Percentiles rank a stretch among this genome's conserved stretches.
Evolutionary conservation across 768 basidiomycete species (phyloP).

Genomic region (Lactifluus rugatus): DNA sequence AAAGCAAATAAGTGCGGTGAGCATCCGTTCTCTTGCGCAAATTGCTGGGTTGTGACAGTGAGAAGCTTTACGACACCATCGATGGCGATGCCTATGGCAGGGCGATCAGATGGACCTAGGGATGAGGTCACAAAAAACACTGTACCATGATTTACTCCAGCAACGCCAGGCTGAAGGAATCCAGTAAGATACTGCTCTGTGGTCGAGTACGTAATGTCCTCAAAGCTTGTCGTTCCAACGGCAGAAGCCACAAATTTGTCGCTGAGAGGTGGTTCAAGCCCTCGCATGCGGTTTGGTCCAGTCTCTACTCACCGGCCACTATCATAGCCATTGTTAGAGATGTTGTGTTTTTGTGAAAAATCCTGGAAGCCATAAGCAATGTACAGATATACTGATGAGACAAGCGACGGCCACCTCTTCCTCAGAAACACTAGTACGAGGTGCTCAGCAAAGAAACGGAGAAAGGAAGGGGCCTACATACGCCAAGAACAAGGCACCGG

Average conservation of each 20-base stretch:
- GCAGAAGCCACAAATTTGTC: conserved; percentile 32
- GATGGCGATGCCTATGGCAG: conserved; percentile 44
- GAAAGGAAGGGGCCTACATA: conserved; percentile 26
- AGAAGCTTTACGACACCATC: conserved; percentile 46
- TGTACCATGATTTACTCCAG: conserved; percentile 42
- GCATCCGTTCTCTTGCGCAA: too few species aligned
- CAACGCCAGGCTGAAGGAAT: conserved; percentile 39
- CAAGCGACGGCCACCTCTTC: conserved; percentile 30
- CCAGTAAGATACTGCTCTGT: conserved; percentile 36
- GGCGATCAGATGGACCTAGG: neutral
- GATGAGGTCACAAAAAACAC: too few species aligned
- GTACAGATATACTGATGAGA: neutral
- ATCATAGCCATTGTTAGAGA: conserved; percentile 41
- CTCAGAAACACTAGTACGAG: conserved; percentile 33
- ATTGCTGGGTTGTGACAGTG: conserved; percentile 40
- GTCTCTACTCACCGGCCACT: conserved; percentile 32
- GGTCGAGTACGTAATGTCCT: conserved; percentile 39
- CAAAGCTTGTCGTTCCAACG: conserved; percentile 31
- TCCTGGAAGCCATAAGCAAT: conserved; percentile 20
- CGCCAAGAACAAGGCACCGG: conserved; percentile 50
- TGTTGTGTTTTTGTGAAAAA: conserved; percentile 30
- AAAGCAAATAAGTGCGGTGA: neutral
- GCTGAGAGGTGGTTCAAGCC: conserved; percentile 19
- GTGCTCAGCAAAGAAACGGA: neutral
- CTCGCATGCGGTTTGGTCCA: neutral